Percentiles rank a stretch among this genome's conserved stretches.
phyloP scores from a whole-genome alignment of 2,329 filamentous ascomycete genomes.

The Plenodomus tracheiphilus region DNA sequence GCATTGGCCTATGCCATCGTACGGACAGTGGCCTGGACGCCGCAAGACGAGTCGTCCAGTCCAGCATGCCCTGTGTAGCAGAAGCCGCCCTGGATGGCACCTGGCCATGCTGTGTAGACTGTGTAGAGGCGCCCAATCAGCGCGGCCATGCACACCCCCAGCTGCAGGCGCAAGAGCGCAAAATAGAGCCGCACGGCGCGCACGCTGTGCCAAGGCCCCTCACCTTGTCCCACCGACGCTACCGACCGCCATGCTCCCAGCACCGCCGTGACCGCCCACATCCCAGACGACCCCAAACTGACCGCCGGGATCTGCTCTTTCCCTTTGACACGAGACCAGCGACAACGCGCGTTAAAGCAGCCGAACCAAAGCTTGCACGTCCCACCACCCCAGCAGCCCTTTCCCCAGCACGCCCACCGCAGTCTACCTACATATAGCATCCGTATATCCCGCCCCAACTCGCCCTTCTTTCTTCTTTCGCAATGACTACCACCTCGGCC shows the following conservation, averaged over 20 bases:
- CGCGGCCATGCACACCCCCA: too few species aligned
- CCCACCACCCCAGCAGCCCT: not conserved
- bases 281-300: conserved; percentile 6
- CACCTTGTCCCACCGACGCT: not conserved
- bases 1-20: not conserved
- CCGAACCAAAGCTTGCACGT: conserved; percentile 1
- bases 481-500: conserved; percentile 47
- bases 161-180: not conserved
- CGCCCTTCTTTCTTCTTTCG: conserved; percentile 22
- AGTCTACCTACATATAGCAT: conserved; percentile 23
- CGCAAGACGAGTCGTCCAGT: not conserved
- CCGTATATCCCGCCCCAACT: conserved; percentile 9
- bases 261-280: not conserved
- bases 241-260: not conserved
- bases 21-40: not conserved
- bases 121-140: not conserved
- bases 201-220: not conserved
- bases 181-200: not conserved
- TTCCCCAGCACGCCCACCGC: too few species aligned
- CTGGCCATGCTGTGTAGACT: too few species aligned
- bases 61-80: not conserved
- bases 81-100: too few species aligned
- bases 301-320: conserved; percentile 4
- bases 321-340: conserved; percentile 5
- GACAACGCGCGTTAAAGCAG: conserved; percentile 3